Percentiles rank a stretch among this genome's conserved stretches.
These are phyloP conservation scores for Yamadazyma dushanensis DNA, from an alignment of 1,139 yeast genomes.

Conservation along the genomic window DNA sequence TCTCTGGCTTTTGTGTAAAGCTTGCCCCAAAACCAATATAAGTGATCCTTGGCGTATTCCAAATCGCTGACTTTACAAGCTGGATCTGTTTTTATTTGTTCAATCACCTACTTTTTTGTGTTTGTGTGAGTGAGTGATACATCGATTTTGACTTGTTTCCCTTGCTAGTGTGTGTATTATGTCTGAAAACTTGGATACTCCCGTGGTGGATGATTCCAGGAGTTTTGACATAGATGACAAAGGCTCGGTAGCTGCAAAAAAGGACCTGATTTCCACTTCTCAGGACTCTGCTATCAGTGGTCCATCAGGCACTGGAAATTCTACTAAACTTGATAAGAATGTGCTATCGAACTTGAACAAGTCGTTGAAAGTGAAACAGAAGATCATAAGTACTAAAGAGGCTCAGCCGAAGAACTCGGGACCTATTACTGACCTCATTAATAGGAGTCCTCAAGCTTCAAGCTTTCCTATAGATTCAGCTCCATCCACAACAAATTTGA, in stretches of 20 bases:
- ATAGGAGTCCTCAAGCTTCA: slow-evolving; percentile 33
- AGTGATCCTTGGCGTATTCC: background rate
- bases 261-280: no score
- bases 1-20: background rate
- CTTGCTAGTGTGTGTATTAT: background rate
- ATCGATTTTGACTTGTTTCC: no score
- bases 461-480: slow-evolving; percentile 24
- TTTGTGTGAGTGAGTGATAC: no score
- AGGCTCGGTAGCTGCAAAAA: no score
- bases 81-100: no score
- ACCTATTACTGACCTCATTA: slow-evolving; percentile 35
- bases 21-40: no score
- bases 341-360: slow-evolving; percentile 39
- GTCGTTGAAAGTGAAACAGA: slow-evolving; percentile 43
- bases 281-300: no score
- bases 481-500: slow-evolving; percentile 7
- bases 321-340: slow-evolving; percentile 27
- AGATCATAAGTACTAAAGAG: slow-evolving; percentile 37
- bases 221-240: no score
- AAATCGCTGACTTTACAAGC: no score
- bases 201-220: no score
- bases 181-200: background rate
- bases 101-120: no score
- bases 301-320: no score
- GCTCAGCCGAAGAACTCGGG: slow-evolving; percentile 33